Conservation (phyloP, 805 yeast species). For the Hanseniaspora lindneri region DNA sequence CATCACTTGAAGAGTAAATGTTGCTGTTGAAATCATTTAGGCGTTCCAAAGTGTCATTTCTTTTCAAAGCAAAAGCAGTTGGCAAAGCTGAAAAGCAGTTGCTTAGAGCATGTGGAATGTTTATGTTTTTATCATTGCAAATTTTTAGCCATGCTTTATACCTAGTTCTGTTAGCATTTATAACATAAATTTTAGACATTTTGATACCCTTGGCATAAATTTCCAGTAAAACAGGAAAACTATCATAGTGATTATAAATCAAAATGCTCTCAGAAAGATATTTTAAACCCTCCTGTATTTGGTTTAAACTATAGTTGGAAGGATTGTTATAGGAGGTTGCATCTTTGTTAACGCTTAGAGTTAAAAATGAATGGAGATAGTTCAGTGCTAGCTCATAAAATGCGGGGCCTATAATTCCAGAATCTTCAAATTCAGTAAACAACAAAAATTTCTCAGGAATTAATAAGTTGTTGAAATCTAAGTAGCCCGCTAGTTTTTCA, state of each 20-base stretch:
- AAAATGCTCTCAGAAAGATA: slow-evolving; percentile 5
- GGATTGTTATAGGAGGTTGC: neutral
- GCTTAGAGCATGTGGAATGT: neutral
- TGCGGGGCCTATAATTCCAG: slow-evolving; percentile 5
- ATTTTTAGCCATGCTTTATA: slow-evolving; percentile 2
- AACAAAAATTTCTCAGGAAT: neutral
- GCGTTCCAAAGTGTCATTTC: slow-evolving; percentile 10
- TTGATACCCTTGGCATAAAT: slow-evolving; percentile 8
- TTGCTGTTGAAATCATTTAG: neutral
- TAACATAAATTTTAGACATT: neutral
- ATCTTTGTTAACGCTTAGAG: neutral
- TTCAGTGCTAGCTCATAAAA: slow-evolving; percentile 7
- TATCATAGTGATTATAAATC: slow-evolving; percentile 1
- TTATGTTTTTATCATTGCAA: neutral
- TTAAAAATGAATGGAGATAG: slow-evolving; percentile 1
- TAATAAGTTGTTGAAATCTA: slow-evolving; percentile 2
- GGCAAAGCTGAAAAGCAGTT: neutral
- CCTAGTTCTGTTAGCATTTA: neutral
- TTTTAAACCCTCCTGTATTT: slow-evolving; percentile 2
- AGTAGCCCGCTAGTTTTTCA: neutral
- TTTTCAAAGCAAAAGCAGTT: neutral
- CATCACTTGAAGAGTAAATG: neutral
- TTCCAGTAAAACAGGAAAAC: neutral
- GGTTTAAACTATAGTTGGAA: neutral
- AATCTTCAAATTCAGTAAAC: neutral